Percentiles rank a stretch among this genome's conserved stretches.
These are phyloP conservation scores for Canariomyces notabilis DNA, from an alignment of 2,329 filamentous ascomycete species.

Conservation along the genomic window DNA sequence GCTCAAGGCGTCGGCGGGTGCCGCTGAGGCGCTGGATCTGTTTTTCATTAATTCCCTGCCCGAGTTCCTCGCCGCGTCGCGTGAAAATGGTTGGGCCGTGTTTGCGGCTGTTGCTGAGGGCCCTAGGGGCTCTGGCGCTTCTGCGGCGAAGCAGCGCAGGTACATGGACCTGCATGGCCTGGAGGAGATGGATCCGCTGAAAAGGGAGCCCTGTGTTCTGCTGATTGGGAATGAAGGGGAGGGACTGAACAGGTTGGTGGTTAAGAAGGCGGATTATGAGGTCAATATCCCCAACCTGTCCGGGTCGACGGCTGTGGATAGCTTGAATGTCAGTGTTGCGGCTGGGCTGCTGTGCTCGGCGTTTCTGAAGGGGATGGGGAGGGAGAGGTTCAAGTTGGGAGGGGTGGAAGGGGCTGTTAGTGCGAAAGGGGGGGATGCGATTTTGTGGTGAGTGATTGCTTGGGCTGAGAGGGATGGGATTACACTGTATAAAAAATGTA, in stretches of 20 bases:
- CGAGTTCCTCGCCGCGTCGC: constrained; percentile 65
- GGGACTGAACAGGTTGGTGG: constrained; percentile 60
- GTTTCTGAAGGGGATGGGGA: constrained; percentile 49
- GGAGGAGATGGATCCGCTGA: constrained; percentile 48
- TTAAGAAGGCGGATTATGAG: constrained; percentile 59
- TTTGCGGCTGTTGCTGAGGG: constrained; percentile 65
- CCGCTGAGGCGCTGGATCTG: constrained; percentile 72
- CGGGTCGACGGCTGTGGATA: constrained; percentile 63
- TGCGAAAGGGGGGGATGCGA: neutral
- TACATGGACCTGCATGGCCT: constrained; percentile 47
- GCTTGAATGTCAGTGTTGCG: constrained; percentile 89
- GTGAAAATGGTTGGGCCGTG: constrained; percentile 70
- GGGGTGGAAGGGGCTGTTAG: constrained; percentile 7
- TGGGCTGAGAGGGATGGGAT: neutral
- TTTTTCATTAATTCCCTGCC: constrained; percentile 64
- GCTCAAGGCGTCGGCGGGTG: constrained; percentile 83
- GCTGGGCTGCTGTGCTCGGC: constrained; percentile 69
- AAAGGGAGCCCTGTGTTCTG: constrained; percentile 64
- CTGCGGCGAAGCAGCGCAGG: constrained; percentile 32
- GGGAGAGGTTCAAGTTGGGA: constrained; percentile 21
- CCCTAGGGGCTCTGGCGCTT: neutral
- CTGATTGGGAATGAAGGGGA: constrained; percentile 79
- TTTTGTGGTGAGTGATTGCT: neutral
- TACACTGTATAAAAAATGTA: constrained; percentile 3
- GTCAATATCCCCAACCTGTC: constrained; percentile 58